Conservation (phyloP, 495 filamentous ascomycete genomes). For the Neurospora discreta region DNA sequence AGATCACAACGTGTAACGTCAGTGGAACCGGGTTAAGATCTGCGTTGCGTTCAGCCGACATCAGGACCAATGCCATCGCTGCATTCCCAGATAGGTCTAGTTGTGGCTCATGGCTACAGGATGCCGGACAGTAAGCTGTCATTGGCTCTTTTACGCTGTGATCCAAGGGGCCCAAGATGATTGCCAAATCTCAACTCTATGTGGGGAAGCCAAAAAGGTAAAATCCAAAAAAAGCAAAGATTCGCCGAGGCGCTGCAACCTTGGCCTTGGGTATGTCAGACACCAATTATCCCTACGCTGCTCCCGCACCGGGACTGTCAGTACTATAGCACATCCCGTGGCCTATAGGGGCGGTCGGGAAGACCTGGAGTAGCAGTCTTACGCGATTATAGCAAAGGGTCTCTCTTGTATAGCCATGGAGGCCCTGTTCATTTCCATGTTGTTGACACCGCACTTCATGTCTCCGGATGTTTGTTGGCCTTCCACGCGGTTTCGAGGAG, state of each 20-base stretch:
- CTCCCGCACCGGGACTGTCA: not conserved
- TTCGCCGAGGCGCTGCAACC: conserved; percentile 20
- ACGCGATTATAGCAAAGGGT: not conserved
- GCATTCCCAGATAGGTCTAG: conserved; percentile 10
- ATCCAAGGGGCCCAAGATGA: not conserved
- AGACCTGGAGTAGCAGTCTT: not conserved
- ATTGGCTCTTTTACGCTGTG: conserved; percentile 18
- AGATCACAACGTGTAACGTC: not conserved
- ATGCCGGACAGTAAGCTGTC: not conserved
- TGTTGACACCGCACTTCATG: not conserved
- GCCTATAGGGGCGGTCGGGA: not conserved
- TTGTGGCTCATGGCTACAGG: conserved; percentile 16
- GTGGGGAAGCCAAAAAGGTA: conserved; percentile 19
- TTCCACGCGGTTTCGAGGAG: not conserved
- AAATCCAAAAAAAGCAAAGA: conserved; percentile 27
- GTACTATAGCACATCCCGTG: not conserved
- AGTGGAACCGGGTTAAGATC: not conserved
- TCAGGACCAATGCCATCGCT: not conserved
- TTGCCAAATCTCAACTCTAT: not conserved
- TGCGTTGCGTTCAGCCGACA: not conserved
- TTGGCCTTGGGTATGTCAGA: conserved; percentile 9
- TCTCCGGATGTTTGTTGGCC: not conserved
- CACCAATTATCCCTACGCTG: not conserved
- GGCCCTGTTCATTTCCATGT: not conserved
- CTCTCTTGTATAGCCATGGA: not conserved